Percentiles rank a stretch among this genome's conserved stretches.
These are phyloP conservation scores for Salmacisia buchloeana DNA, from an alignment of 1,284 basidiomycete species.

Conservation along the genomic window DNA sequence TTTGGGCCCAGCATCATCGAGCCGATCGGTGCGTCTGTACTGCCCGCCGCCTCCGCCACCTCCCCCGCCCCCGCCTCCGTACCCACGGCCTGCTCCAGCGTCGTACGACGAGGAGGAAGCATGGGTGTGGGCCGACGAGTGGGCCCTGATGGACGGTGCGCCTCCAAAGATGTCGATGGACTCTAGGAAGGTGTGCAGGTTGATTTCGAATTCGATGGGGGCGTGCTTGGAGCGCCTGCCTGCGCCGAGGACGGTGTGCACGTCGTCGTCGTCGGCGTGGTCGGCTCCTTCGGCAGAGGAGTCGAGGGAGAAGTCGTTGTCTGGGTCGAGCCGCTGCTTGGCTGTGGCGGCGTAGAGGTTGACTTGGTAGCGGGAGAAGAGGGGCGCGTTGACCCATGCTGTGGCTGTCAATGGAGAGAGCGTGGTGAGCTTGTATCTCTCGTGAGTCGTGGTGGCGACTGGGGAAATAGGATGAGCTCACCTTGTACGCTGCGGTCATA, in stretches of 20 bases:
- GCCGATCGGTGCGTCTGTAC: background rate
- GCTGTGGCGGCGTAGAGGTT: constrained; percentile 26
- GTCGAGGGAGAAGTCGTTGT: constrained; percentile 23
- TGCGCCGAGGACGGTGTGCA: constrained; percentile 37
- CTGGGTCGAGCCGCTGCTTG: constrained; percentile 45
- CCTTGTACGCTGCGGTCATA: constrained; percentile 73
- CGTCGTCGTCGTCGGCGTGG: constrained; percentile 20
- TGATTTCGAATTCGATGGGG: constrained; percentile 66
- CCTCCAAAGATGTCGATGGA: constrained; percentile 89
- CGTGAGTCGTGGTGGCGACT: constrained; percentile 59
- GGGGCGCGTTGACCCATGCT: constrained; percentile 34
- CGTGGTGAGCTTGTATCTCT: constrained; percentile 18
- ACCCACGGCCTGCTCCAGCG: too few relatives aligned
- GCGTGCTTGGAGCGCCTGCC: too few relatives aligned
- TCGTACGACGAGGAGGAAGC: constrained; percentile 19
- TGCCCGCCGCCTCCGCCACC: background rate
- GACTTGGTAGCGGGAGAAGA: constrained; percentile 24
- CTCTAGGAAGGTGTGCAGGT: constrained; percentile 73
- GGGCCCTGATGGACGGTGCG: constrained; percentile 53
- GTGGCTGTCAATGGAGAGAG: background rate
- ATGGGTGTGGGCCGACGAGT: constrained; percentile 7
- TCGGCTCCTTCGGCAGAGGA: constrained; percentile 9
- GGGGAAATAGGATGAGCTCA: constrained; percentile 47
- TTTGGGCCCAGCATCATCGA: background rate
- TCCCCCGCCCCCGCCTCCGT: background rate